phyloP scores from a whole-genome alignment of 352 stramenopile species.

The Globisporangium paddicum region DNA sequence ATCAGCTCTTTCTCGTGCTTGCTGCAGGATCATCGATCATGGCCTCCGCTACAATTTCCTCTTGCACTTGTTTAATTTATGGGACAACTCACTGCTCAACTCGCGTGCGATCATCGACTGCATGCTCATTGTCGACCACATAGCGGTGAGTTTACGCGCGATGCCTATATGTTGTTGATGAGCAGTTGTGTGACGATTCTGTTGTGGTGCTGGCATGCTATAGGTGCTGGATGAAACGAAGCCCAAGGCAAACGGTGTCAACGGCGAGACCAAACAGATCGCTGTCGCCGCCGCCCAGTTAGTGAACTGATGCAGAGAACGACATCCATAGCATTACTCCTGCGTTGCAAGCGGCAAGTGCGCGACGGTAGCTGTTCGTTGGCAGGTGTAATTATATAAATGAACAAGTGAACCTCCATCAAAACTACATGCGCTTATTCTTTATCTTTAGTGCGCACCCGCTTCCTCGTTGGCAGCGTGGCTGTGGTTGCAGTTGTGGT shows the following conservation, averaged over 20 bases:
- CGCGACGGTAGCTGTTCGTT: background rate
- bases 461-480: background rate
- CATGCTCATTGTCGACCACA: conserved; percentile 83
- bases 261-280: background rate
- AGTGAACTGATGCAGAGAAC: background rate
- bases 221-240: conserved; percentile 34
- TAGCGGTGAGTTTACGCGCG: conserved; percentile 21
- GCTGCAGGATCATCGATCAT: conserved; percentile 55
- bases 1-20: background rate
- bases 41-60: conserved; percentile 84
- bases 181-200: background rate
- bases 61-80: conserved; percentile 88
- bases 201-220: background rate
- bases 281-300: background rate
- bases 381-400: conserved; percentile 1
- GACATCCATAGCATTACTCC: background rate
- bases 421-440: background rate
- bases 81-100: conserved; percentile 87
- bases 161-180: background rate
- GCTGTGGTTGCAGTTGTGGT: conserved; percentile 15
- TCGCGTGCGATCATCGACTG: conserved; percentile 83
- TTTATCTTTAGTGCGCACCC: background rate
- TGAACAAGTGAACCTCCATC: background rate
- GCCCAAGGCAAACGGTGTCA: conserved; percentile 4
- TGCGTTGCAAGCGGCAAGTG: background rate